phyloP scores from a whole-genome alignment of 306 rosid genomes.

The Biancaea sappan region DNA sequence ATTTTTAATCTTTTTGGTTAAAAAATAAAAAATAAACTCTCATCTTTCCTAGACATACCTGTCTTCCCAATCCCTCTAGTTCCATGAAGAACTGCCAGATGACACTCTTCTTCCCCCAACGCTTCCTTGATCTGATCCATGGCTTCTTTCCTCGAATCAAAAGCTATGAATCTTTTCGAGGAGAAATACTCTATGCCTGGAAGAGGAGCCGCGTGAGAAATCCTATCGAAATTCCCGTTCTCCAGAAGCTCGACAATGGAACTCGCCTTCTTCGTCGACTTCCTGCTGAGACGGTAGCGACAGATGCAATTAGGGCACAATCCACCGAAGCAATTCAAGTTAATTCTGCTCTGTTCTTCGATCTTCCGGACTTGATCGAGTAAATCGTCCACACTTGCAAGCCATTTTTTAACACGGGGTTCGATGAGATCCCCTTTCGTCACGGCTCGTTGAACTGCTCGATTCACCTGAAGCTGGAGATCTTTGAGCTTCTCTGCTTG shows the following conservation, averaged over 20 bases:
- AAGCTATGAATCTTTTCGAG: background rate
- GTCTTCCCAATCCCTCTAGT: slow-evolving; percentile 17
- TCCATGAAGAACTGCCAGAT: background rate
- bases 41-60: no score
- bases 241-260: background rate
- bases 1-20: no score
- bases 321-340: background rate
- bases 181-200: slow-evolving; percentile 8
- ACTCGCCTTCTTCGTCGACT: slow-evolving; percentile 2
- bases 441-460: background rate
- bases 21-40: no score
- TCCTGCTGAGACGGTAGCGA: background rate
- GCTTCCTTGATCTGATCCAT: background rate
- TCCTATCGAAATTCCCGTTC: background rate
- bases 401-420: background rate
- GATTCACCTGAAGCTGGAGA: background rate
- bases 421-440: background rate
- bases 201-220: slow-evolving; percentile 2
- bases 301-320: slow-evolving; percentile 5
- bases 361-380: background rate
- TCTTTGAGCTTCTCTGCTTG: background rate
- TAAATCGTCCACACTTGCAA: background rate
- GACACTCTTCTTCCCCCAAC: background rate
- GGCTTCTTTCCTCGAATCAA: background rate
- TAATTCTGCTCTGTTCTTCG: background rate